Conservation (phyloP, 139 green algal genomes). For the Trebouxia sp. region DNA sequence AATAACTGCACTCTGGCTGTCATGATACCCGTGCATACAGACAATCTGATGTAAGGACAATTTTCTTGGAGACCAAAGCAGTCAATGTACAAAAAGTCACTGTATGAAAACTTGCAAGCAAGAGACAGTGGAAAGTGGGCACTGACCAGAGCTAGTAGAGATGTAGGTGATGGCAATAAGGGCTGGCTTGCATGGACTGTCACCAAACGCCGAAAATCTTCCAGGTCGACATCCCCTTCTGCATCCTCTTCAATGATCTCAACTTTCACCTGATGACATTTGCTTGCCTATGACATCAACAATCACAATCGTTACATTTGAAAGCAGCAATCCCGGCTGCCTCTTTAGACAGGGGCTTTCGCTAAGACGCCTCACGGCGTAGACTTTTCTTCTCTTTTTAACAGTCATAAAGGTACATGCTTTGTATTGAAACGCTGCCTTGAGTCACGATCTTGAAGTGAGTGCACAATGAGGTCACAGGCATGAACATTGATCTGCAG, state of each 20-base stretch:
- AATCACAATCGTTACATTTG: background rate
- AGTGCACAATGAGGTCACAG: too few species aligned
- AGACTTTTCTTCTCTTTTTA: too few species aligned
- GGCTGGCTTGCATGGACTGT: constrained; percentile 26
- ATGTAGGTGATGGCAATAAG: constrained; percentile 65
- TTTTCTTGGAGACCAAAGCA: too few species aligned
- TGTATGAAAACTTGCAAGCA: background rate
- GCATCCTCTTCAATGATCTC: constrained; percentile 56
- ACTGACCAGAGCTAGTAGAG: constrained; percentile 55
- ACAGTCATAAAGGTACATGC: background rate
- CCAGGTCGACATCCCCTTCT: constrained; percentile 51
- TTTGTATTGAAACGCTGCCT: too few species aligned
- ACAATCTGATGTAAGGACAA: too few species aligned
- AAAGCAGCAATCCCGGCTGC: background rate
- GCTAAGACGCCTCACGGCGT: too few species aligned
- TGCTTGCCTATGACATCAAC: constrained; percentile 29
- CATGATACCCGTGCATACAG: too few species aligned
- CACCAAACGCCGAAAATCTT: constrained; percentile 38
- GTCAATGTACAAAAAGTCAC: too few species aligned
- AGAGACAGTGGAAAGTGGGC: background rate
- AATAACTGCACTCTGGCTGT: too few species aligned
- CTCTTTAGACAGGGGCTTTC: background rate
- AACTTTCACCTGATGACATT: constrained; percentile 44
- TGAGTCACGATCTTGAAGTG: too few species aligned
- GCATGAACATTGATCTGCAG: too few species aligned